Base-by-base conservation (phyloP, 768 basidiomycete genomes). In the Nevesoporus exiguus region DNA sequence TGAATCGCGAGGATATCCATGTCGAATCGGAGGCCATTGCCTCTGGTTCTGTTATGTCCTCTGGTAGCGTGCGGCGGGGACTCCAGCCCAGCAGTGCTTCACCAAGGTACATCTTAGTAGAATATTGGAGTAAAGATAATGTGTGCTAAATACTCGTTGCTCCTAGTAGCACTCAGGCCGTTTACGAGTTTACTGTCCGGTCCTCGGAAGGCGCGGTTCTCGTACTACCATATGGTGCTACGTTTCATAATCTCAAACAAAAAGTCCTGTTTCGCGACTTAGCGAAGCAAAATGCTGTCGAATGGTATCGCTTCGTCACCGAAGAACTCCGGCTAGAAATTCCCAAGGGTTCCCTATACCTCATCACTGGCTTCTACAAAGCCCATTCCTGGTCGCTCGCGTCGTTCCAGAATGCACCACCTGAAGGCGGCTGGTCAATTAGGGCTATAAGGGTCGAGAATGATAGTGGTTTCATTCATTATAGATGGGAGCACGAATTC, bases 161-260 rank as follows among this genome's bases (percentile, higher is more conserved):
- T 2, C 25, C 4, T 42, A 42, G 41, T 7, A 13, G n/a, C n/a
- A n/a, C n/a, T n/a, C n/a, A n/a, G n/a, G n/a, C 21, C 14, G 41
- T 24, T 15, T 7, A 30, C 33, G 24, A 55, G 22, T 58, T 55
- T 25, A 40, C 21, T 24, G 21, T 49, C 3, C 46, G 43, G 3
- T 27, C 53, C 10, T 11, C 33, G 14, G 60, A 64, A 54, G 70
- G 66, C 9, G 66, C 72, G 11, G 54, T 71, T 11, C 53, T 73
- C 0, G 48, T 66, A 5, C 61, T 72, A 39, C 70, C 72, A 7
- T 52, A 66, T 9, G 73, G 68, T 9, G 62, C 65, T 3, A 46
- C 34, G 15, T 53, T 52, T 24, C 51, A 54, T 25, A 58, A 64
- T 21, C 53, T 67, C 21, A 27, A 33, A 13, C 10, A 17, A 33